Conservation (phyloP, 1,139 yeast genomes). For the Sugiyamaella novakii region DNA sequence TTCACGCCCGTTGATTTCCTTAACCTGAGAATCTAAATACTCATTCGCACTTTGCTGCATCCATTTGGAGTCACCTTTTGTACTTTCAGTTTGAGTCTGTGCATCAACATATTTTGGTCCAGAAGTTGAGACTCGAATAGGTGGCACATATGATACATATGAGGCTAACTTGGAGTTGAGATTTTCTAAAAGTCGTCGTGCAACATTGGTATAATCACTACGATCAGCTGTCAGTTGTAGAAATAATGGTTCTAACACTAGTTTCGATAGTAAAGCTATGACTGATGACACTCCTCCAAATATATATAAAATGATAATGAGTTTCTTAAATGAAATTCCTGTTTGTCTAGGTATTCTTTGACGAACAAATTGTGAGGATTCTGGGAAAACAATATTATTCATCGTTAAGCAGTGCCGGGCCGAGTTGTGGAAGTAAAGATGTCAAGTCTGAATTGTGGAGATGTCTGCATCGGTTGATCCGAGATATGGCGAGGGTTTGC, state of each 20-base stretch:
- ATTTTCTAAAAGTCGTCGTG: conserved; percentile 28
- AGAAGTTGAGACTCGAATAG: conserved; percentile 26
- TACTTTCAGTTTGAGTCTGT: conserved; percentile 37
- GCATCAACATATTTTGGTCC: conserved; percentile 35
- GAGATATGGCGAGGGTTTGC: no score
- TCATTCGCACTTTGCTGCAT: conserved; percentile 6
- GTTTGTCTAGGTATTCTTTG: conserved; percentile 20
- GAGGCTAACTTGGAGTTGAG: conserved; percentile 31
- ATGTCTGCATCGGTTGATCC: no score
- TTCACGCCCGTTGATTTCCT: conserved; percentile 16
- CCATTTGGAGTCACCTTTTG: neutral
- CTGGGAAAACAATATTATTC: conserved; percentile 32
- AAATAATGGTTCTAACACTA: conserved; percentile 40
- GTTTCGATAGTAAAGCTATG: conserved; percentile 39
- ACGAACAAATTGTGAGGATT: conserved; percentile 28
- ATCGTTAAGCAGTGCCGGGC: no score
- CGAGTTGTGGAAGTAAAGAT: neutral
- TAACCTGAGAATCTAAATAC: conserved; percentile 17
- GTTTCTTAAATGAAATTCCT: conserved; percentile 33
- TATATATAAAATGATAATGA: conserved; percentile 38
- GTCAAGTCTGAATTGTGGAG: neutral
- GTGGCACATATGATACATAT: conserved; percentile 32
- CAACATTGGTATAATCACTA: conserved; percentile 36
- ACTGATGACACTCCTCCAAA: conserved; percentile 43
- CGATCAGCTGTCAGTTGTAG: conserved; percentile 42